These are phyloP conservation scores for Inonotus hispidus DNA, from an alignment of 1,284 basidiomycete species.

Conservation along the genomic window DNA sequence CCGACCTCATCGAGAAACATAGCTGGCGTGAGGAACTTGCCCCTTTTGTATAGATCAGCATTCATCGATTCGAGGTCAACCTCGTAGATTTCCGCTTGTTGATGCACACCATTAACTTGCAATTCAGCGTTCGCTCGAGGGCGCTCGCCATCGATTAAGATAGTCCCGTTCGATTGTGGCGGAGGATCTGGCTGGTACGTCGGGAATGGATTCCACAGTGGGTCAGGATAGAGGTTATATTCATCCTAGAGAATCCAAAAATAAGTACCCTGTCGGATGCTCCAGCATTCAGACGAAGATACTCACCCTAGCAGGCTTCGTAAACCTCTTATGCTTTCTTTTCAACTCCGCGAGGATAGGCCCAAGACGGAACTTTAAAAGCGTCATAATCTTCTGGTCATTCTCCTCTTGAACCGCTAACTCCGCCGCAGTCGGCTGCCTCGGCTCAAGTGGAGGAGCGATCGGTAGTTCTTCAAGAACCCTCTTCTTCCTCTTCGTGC, in stretches of 20 bases:
- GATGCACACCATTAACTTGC: conserved; percentile 28
- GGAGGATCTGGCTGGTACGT: neutral
- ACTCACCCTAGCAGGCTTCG: conserved; percentile 69
- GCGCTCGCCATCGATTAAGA: conserved; percentile 41
- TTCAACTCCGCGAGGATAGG: conserved; percentile 87
- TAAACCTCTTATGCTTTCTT: conserved; percentile 91
- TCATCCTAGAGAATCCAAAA: conserved; percentile 48
- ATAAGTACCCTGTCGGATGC: neutral
- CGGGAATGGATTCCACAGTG: conserved; percentile 18
- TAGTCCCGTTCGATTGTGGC: conserved; percentile 37
- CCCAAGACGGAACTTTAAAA: conserved; percentile 84
- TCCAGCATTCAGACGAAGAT: conserved; percentile 26
- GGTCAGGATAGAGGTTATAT: conserved; percentile 53
- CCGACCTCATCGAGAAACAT: conserved; percentile 86
- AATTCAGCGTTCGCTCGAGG: conserved; percentile 22
- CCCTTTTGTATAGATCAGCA: conserved; percentile 77
- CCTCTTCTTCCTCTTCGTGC: conserved; percentile 77
- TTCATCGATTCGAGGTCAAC: conserved; percentile 94
- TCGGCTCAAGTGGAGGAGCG: conserved; percentile 86
- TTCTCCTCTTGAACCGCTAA: conserved; percentile 79
- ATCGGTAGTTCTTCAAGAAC: conserved; percentile 83
- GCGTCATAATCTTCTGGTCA: conserved; percentile 74
- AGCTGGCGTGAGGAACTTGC: conserved; percentile 82
- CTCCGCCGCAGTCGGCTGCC: conserved; percentile 80
- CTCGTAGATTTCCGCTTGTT: conserved; percentile 47